phyloP scores from a whole-genome alignment of 495 filamentous ascomycete genomes.

The Hapsidospora chrysogenum region DNA sequence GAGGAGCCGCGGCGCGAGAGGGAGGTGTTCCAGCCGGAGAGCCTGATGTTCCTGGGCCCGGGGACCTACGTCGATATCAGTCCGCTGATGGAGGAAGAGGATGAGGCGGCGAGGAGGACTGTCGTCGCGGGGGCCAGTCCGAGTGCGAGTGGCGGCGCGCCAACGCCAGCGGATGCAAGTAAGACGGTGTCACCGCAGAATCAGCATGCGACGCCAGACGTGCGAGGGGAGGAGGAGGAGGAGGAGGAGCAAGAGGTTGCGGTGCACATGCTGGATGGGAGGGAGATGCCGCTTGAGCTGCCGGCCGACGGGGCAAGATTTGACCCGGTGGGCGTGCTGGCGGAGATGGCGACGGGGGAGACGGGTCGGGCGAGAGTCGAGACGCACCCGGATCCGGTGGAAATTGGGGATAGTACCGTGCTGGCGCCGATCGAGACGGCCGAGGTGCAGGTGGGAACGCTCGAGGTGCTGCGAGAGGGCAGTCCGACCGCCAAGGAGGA shows the following conservation, averaged over 20 bases:
- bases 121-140: background rate
- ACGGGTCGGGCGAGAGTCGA: slow-evolving; percentile 17
- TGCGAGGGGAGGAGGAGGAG: too few relatives aligned
- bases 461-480: slow-evolving; percentile 17
- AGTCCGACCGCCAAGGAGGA: background rate
- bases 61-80: slow-evolving; percentile 19
- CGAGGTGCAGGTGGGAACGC: slow-evolving; percentile 7
- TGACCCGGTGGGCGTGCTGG: slow-evolving; percentile 21
- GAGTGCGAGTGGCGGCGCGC: background rate
- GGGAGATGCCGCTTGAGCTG: slow-evolving; percentile 9
- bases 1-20: slow-evolving; percentile 4
- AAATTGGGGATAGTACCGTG: slow-evolving; percentile 15
- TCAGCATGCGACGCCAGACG: too few relatives aligned
- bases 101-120: slow-evolving; percentile 2
- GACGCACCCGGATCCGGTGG: slow-evolving; percentile 23
- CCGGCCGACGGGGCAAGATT: slow-evolving; percentile 8
- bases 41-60: slow-evolving; percentile 23
- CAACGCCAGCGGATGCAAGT: background rate
- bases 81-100: slow-evolving; percentile 16
- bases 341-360: slow-evolving; percentile 22
- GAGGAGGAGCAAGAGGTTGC: too few relatives aligned
- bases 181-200: background rate
- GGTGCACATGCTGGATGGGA: slow-evolving; percentile 9
- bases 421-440: slow-evolving; percentile 7
- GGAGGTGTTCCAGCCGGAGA: slow-evolving; percentile 23